A percentile compares a stretch with the other conserved stretches of the same genome.
phyloP scores from a whole-genome alignment of 257 asterid species.

The Jaltomata sinuosa region DNA sequence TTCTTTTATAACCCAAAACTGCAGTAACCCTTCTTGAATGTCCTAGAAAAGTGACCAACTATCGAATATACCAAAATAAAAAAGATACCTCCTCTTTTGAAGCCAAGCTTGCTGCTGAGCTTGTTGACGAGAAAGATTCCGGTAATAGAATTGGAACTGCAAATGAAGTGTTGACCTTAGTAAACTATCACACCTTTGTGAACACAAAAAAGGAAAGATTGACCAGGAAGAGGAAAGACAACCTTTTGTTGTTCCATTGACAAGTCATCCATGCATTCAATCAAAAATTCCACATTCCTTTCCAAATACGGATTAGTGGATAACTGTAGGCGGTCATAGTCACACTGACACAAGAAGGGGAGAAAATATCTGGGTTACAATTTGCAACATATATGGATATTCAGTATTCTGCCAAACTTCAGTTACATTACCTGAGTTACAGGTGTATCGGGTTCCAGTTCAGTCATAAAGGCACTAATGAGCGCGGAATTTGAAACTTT shows the following conservation, averaged over 20 bases:
- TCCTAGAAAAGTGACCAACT: not conserved
- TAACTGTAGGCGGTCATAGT: slow-evolving; percentile 80
- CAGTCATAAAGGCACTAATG: slow-evolving; percentile 93
- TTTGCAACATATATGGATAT: not conserved
- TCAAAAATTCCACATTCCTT: slow-evolving; percentile 86
- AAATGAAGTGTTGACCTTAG: not conserved
- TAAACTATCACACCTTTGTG: not conserved
- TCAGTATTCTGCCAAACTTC: not conserved
- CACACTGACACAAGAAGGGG: slow-evolving; percentile 39
- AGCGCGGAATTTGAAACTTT: slow-evolving; percentile 98
- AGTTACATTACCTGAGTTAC: slow-evolving; percentile 54
- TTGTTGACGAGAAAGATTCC: slow-evolving; percentile 94
- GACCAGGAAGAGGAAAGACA: slow-evolving; percentile 1
- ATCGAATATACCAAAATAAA: not conserved
- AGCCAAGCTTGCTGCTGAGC: slow-evolving; percentile 95
- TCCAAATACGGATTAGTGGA: slow-evolving; percentile 76
- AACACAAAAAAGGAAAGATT: not conserved
- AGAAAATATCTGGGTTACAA: not conserved
- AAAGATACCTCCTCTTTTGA: slow-evolving; percentile 80
- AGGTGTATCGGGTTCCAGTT: slow-evolving; percentile 79
- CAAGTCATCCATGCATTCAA: slow-evolving; percentile 98
- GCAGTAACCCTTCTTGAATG: not conserved
- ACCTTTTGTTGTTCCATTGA: slow-evolving; percentile 96
- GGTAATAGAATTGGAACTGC: slow-evolving; percentile 90
- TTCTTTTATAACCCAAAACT: not conserved